A percentile compares a stretch with the other conserved stretches of the same genome.
These are phyloP conservation scores for Ligustrum vulgare DNA, from an alignment of 257 asterid genomes.

Conservation along the genomic window DNA sequence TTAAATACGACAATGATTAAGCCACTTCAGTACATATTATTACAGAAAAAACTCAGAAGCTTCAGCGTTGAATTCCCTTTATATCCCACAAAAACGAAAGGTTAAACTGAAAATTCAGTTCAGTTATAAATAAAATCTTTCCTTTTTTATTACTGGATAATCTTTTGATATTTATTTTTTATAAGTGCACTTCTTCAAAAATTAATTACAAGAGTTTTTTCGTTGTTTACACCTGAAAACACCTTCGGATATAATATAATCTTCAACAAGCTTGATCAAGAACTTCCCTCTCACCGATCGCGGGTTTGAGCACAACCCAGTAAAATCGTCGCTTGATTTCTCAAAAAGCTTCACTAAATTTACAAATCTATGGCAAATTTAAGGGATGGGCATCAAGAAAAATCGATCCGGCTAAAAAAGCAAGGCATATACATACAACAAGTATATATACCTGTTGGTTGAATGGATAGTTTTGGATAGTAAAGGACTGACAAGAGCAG, in stretches of 20 bases:
- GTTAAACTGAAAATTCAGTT: conserved; percentile 6
- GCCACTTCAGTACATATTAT: background rate
- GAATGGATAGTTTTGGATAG: background rate
- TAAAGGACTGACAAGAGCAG: conserved; percentile 26
- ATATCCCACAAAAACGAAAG: background rate
- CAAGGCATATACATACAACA: background rate
- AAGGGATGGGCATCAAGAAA: background rate
- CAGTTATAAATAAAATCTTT: background rate
- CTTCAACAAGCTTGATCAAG: conserved; percentile 25
- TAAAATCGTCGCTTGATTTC: conserved; percentile 17
- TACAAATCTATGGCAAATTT: background rate
- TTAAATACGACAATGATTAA: background rate
- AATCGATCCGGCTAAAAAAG: background rate
- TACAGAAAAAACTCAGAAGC: conserved; percentile 10
- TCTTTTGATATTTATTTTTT: background rate
- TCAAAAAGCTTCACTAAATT: background rate
- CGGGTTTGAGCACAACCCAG: conserved; percentile 23
- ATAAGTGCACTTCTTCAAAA: background rate
- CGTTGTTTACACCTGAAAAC: conserved; percentile 32
- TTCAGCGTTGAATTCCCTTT: conserved; percentile 2
- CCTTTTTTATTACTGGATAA: background rate
- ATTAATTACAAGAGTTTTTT: background rate
- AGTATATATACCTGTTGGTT: background rate
- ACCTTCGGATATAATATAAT: background rate
- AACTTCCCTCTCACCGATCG: background rate